These are phyloP conservation scores for Phylloporus gajari DNA, from an alignment of 1,284 basidiomycete genomes.

Conservation along the genomic window DNA sequence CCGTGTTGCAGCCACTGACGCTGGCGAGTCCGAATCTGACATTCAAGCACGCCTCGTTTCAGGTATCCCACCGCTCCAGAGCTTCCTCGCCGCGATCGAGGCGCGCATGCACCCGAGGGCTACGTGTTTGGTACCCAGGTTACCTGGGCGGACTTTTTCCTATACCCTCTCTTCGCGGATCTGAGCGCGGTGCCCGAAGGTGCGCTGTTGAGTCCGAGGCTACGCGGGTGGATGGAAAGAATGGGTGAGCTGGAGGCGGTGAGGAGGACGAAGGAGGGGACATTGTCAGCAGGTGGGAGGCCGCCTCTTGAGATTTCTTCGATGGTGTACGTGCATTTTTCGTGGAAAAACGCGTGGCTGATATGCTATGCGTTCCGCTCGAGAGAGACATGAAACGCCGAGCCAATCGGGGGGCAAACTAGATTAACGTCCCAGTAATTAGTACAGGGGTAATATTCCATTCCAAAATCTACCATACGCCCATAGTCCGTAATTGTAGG, in stretches of 20 bases:
- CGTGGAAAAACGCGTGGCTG: background rate
- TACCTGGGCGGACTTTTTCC: conserved; percentile 47
- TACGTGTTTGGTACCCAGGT: conserved; percentile 41
- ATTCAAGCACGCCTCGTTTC: conserved; percentile 29
- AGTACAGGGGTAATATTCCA: background rate
- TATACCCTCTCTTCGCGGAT: conserved; percentile 45
- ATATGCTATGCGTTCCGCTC: background rate
- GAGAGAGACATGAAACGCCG: background rate
- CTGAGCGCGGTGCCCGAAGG: conserved; percentile 40
- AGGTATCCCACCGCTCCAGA: background rate
- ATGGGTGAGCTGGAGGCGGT: conserved; percentile 44
- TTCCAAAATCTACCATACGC: background rate
- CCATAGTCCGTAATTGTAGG: background rate
- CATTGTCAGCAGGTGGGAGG: conserved; percentile 38
- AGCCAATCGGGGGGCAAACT: too few relatives aligned
- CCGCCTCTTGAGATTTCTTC: conserved; percentile 15
- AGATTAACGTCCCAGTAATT: background rate
- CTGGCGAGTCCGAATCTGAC: conserved; percentile 36
- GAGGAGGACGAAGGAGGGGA: conserved; percentile 35
- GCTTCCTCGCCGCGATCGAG: conserved; percentile 31
- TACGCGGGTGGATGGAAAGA: conserved; percentile 38
- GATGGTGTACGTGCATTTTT: background rate
- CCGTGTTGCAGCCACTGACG: conserved; percentile 40
- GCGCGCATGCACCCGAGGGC: conserved; percentile 38
- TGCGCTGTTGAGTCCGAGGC: conserved; percentile 34